Base-by-base conservation (phyloP, 139 green algal species). In the Micractinium sp. region DNA sequence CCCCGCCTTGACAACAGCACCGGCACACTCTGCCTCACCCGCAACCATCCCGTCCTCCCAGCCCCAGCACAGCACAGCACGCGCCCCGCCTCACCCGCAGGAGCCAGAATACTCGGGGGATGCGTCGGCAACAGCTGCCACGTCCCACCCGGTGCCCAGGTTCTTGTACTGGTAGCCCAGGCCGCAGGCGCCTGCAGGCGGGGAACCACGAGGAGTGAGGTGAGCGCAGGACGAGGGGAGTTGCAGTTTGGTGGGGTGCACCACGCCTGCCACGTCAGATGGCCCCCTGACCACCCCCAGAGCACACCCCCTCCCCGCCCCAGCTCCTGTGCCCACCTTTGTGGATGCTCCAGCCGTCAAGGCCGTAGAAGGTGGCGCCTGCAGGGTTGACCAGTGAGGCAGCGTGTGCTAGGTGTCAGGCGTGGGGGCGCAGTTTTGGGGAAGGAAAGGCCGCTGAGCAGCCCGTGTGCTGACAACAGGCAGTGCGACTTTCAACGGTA, bases 161-260 rank as follows among this genome's bases (percentile, higher is more conserved):
- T 86, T 69, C 27, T 56, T 69, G 61, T 85, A 89, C 36, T 85
- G 76, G 61, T 89, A 89, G 77, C 86, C 86, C 16, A 89, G 69
- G 18, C 86, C 86, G 77, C 86, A 89, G 63, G 82, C 33, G 38
- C 56, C 81, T 86, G 81, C 71, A 33, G 71, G 13, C 0, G 31
- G n/a, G 22, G n/a, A 35, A 22, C 15, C 27, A 31, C 1, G 67
- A 22, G 25, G 31, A 22, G n/a, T 29, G 20, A 1, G 67, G 27
- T 35, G 31, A 15, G 33, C 3, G 31, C 23, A 31, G 82, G 47
- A 2, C 0, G n/a, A 25, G 60, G 29, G 2, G 5, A 31, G 1
- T 77, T 13, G 31, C n/a, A n/a, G 69, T 25, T 36, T n/a, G 60
- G 60, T 67, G 60, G 60, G 15, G 60, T 14, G 60, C 60, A 67